These are phyloP conservation scores for Thielaviopsis ethacetica DNA, from an alignment of 2,329 filamentous ascomycete species.

Conservation along the genomic window DNA sequence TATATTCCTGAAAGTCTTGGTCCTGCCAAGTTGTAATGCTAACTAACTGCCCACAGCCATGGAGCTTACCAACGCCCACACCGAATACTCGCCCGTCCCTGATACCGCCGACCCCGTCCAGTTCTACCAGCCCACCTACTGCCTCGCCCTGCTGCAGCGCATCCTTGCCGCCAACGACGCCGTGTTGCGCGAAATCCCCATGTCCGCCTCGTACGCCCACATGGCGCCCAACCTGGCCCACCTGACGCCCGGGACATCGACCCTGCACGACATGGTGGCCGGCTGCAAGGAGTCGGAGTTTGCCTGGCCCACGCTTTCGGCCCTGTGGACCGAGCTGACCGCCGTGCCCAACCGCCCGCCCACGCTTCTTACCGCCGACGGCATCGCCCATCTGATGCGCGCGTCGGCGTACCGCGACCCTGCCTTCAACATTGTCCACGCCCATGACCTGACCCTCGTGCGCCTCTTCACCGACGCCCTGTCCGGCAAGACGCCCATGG, in stretches of 20 bases:
- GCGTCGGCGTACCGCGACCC: constrained; percentile 58
- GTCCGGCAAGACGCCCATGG: constrained; percentile 36
- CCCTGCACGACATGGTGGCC: constrained; percentile 52
- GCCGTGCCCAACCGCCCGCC: constrained; percentile 31
- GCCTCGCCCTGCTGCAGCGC: constrained; percentile 54
- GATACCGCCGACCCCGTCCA: constrained; percentile 33
- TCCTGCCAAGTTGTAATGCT: no score
- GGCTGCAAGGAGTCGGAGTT: constrained; percentile 59
- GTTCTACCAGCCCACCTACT: constrained; percentile 69
- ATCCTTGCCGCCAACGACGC: constrained; percentile 56
- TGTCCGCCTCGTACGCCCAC: constrained; percentile 28
- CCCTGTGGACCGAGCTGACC: constrained; percentile 64
- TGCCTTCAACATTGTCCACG: constrained; percentile 59
- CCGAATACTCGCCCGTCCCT: constrained; percentile 59
- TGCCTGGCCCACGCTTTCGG: constrained; percentile 66
- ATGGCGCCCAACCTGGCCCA: constrained; percentile 29
- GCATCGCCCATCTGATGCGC: constrained; percentile 66
- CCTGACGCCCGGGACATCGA: constrained; percentile 42
- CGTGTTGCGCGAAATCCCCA: constrained; percentile 38
- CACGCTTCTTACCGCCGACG: constrained; percentile 64
- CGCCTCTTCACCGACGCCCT: constrained; percentile 60
- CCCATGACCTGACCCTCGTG: constrained; percentile 67
- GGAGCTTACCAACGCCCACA: constrained; percentile 65
- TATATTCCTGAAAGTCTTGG: no score
- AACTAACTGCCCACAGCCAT: constrained; percentile 36